Evolutionary conservation across 1,139 yeast species (phyloP).

Genomic region (Wickerhamomyces sp.): DNA sequence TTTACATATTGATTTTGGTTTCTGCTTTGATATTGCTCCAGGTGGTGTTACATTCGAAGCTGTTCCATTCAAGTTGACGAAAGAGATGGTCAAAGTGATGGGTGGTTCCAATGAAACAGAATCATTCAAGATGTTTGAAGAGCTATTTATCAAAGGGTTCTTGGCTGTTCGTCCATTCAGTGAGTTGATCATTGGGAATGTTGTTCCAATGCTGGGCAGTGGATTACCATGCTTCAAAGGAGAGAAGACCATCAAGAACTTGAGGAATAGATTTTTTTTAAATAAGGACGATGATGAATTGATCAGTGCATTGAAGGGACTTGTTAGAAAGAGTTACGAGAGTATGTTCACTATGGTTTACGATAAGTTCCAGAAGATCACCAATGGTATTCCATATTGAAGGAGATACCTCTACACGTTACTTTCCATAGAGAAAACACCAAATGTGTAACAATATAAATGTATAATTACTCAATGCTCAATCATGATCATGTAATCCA

Average conservation of each 20-base stretch:
- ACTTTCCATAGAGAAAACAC: too few species aligned
- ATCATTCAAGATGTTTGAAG: constrained; percentile 92
- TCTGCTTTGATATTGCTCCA: constrained; percentile 97
- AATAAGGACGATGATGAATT: constrained; percentile 82
- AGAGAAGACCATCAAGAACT: constrained; percentile 69
- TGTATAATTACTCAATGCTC: too few species aligned
- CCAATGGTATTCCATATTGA: constrained; percentile 88
- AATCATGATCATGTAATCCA: too few species aligned
- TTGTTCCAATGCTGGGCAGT: constrained; percentile 88
- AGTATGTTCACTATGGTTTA: constrained; percentile 89
- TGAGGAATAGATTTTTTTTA: constrained; percentile 77
- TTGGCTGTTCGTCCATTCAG: constrained; percentile 86
- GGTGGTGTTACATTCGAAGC: constrained; percentile 98
- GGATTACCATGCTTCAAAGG: constrained; percentile 95
- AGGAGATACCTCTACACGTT: not conserved
- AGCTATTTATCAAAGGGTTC: constrained; percentile 88
- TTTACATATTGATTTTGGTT: constrained; percentile 95
- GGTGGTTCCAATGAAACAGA: constrained; percentile 86
- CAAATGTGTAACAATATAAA: too few species aligned
- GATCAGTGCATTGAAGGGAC: constrained; percentile 65
- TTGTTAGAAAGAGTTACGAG: constrained; percentile 80
- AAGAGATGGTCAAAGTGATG: constrained; percentile 93
- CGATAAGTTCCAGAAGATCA: constrained; percentile 93
- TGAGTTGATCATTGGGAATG: constrained; percentile 81
- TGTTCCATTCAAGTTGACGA: constrained; percentile 94